A percentile compares a stretch with the other conserved stretches of the same genome.
phyloP scores from a whole-genome alignment of 345 rosid genomes.

The Brassica napus region Da-Ae NC_063438.1:26416501-26417000 shows the following conservation, averaged over 20 bases:
- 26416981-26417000: conserved; percentile 67
- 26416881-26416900: conserved; percentile 93
- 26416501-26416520: conserved; percentile 84
- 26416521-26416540: conserved; percentile 93
- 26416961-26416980: conserved; percentile 96
- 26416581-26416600: conserved; percentile 94
- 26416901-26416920: conserved; percentile 87
- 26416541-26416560: conserved; percentile 99
- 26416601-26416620: conserved; percentile 85
- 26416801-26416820: conserved; percentile 62
- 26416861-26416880: conserved; percentile 77
- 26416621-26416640: conserved; percentile 71
- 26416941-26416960: conserved; percentile 85
- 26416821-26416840: conserved; percentile 74
- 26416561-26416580: conserved; percentile 85
- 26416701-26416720: conserved; percentile 68
- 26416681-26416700: conserved; percentile 71
- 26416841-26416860: conserved; percentile 73
- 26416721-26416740: conserved; percentile 77
- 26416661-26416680: conserved; percentile 89
- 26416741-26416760: conserved; percentile 76
- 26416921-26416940: conserved; percentile 87
- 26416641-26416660: conserved; percentile 79
- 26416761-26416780: conserved; percentile 79
- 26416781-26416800: conserved; percentile 91